Evolutionary conservation across 331 rosid genomes (phyloP).

Genomic region (Acacia pycnantha): DNA sequence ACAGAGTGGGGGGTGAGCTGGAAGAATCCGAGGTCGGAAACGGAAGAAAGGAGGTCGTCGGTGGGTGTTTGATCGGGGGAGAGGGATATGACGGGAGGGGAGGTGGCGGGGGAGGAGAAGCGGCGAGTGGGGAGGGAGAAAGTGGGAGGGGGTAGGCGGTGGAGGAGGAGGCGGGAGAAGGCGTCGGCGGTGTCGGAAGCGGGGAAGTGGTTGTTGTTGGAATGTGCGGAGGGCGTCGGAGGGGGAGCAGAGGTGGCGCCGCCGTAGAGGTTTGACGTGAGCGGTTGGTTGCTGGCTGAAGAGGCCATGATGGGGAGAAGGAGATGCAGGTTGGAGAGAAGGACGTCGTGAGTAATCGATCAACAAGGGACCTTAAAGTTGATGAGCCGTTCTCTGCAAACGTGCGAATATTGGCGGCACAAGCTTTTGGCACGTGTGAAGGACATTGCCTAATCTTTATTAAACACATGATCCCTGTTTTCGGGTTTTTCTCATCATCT

Average conservation of each 20-base stretch:
- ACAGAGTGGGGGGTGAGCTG: slow-evolving; percentile 61
- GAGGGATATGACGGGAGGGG: slow-evolving; percentile 57
- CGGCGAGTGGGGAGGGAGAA: slow-evolving; percentile 68
- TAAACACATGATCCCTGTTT: background rate
- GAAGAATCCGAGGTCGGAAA: slow-evolving; percentile 60
- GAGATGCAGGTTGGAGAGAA: background rate
- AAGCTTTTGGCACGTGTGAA: slow-evolving; percentile 11
- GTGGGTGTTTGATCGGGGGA: slow-evolving; percentile 30
- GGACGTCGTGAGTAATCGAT: background rate
- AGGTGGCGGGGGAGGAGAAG: slow-evolving; percentile 36
- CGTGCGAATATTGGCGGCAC: slow-evolving; percentile 22
- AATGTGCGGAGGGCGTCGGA: slow-evolving; percentile 66
- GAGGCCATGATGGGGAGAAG: slow-evolving; percentile 43
- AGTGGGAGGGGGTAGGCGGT: slow-evolving; percentile 74
- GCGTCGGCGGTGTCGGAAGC: slow-evolving; percentile 58
- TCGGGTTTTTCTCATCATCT: too few species aligned
- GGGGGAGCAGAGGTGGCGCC: slow-evolving; percentile 92
- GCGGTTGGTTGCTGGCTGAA: slow-evolving; percentile 53
- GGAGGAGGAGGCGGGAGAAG: slow-evolving; percentile 69
- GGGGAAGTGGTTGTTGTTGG: slow-evolving; percentile 36
- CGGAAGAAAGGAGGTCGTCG: slow-evolving; percentile 36
- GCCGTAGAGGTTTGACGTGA: slow-evolving; percentile 39
- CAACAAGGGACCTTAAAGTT: background rate
- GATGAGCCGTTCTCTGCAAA: background rate
- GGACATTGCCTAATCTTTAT: background rate